Evolutionary conservation across 1,139 yeast species (phyloP), one percentile per base, ranked within the genome.

Genomic region (Taphrina communis): DNA sequence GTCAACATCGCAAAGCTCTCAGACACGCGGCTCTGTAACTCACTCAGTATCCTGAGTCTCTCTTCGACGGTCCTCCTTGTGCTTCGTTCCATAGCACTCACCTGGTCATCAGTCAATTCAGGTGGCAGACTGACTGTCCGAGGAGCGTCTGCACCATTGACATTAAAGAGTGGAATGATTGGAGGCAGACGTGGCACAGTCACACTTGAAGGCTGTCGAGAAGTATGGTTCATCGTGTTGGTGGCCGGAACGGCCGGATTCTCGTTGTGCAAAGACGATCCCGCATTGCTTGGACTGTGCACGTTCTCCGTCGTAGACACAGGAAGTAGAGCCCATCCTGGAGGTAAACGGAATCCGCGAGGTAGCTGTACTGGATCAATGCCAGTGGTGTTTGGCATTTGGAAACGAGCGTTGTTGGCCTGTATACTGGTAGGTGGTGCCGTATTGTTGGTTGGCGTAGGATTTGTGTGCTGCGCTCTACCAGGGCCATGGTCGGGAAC

Each of bases 291-390:
- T 25, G 31, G 4, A 25, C 31, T 25, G 31, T 25, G 31, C 17
- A 14, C 41, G 21, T 41, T 17, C 9, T 38, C 39, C 14, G 50
- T 48, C 17, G 59, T 44, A 25, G 58, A 25, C 11, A 63, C 67
- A 12, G 73, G 73, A 12, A 72, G 66, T 3, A 72, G 48, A 7
- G 73, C 73, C 73, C 73, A 72, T 21, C 73, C 73, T 9, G 60
- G 71, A 1, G 73, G 73, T 17, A 72, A 42, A n/a, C 56, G 68
- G 46, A 71, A 72, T 5, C 70, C 72, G 12, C 69, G 58, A 8
- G 73, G 73, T n/a, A 72, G 65, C 19, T 67, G 66, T 6, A 35
- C 46, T 4, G 63, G 55, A 57, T 57, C 63, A 11, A 36, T 51
- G n/a, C 55, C 66, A 21, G 25, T 58, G 31, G 19, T 53, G 56